Evolutionary conservation across 2,329 filamentous ascomycete genomes (phyloP).

Genomic region (Cordyceps tenuipes): DNA sequence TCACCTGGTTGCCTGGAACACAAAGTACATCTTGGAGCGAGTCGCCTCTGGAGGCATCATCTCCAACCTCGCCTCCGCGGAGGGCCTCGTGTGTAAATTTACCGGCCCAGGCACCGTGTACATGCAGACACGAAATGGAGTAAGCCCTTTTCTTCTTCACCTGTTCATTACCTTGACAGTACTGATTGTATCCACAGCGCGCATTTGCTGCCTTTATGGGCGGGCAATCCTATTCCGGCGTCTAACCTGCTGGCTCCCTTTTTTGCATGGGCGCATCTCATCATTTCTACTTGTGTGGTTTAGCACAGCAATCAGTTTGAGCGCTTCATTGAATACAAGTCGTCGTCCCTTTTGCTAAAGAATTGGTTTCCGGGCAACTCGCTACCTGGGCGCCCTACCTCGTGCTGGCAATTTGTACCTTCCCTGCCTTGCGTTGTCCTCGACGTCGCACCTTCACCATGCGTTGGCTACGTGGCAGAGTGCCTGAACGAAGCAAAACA

Average conservation of each 20-base stretch:
- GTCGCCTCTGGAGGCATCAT: slow-evolving; percentile 87
- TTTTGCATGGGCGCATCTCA: neutral
- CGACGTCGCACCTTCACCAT: neutral
- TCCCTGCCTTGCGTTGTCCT: neutral
- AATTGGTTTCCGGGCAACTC: neutral
- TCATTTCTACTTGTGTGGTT: neutral
- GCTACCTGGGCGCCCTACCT: neutral
- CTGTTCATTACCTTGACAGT: neutral
- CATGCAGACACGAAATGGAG: slow-evolving; percentile 83
- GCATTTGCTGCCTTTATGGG: slow-evolving; percentile 45
- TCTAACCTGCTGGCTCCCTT: neutral
- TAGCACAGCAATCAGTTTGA: neutral
- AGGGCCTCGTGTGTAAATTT: slow-evolving; percentile 92
- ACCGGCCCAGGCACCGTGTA: slow-evolving; percentile 86
- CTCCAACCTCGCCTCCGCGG: slow-evolving; percentile 71
- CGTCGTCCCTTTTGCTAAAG: neutral
- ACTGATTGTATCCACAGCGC: slow-evolving; percentile 27
- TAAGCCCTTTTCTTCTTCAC: slow-evolving; percentile 30
- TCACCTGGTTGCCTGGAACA: slow-evolving; percentile 94
- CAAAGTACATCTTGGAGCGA: slow-evolving; percentile 84
- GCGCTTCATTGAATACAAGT: neutral
- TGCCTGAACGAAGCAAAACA: neutral
- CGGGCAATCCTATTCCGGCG: slow-evolving; percentile 33
- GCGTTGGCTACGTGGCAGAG: neutral
- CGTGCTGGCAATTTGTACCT: neutral